phyloP scores from a whole-genome alignment of 495 filamentous ascomycete species.

The Lepraria neglecta region DNA sequence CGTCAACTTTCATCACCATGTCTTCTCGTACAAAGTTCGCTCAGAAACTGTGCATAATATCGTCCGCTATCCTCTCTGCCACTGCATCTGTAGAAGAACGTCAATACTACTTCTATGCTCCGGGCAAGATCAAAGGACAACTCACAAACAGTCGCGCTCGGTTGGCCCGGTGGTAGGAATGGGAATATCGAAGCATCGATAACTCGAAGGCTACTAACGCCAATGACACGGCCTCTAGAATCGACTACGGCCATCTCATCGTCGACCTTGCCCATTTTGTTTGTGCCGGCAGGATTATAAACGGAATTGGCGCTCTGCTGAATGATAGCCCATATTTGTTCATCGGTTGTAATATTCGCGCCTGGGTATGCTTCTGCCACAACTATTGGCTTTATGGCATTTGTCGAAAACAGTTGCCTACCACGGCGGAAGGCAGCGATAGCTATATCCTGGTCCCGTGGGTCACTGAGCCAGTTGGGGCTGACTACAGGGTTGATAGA shows the following conservation, averaged over 20 bases:
- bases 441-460: slow-evolving; percentile 17
- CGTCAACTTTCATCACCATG: no score
- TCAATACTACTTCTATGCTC: no score
- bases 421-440: slow-evolving; percentile 15
- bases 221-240: slow-evolving; percentile 35
- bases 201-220: slow-evolving; percentile 33
- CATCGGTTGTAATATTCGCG: slow-evolving; percentile 37
- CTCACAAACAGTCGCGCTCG: slow-evolving; percentile 35
- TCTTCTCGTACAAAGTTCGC: no score
- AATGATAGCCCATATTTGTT: slow-evolving; percentile 39
- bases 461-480: slow-evolving; percentile 44
- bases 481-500: slow-evolving; percentile 47
- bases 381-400: slow-evolving; percentile 23
- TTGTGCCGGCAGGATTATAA: slow-evolving; percentile 43
- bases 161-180: slow-evolving; percentile 42
- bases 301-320: slow-evolving; percentile 34
- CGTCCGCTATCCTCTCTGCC: slow-evolving; percentile 16
- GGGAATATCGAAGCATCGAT: slow-evolving; percentile 51
- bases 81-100: neutral
- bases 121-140: slow-evolving; percentile 2
- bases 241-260: slow-evolving; percentile 43
- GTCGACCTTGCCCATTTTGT: slow-evolving; percentile 35
- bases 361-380: slow-evolving; percentile 39
- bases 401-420: slow-evolving; percentile 23
- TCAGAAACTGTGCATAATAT: no score